phyloP scores from a whole-genome alignment of 305 asterid genomes.

The Fraxinus baroniana region DNA sequence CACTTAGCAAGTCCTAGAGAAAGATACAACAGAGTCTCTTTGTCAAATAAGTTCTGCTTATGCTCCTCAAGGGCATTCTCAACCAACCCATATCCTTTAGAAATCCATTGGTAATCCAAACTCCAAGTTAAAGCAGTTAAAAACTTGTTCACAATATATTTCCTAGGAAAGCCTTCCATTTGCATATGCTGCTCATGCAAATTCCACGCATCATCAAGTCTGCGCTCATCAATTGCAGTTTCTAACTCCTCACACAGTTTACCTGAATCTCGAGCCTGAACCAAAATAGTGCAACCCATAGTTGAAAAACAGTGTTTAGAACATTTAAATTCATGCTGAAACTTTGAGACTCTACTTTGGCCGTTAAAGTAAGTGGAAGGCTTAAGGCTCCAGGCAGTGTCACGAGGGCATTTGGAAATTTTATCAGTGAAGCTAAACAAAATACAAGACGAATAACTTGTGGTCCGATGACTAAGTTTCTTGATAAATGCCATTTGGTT shows the following conservation, averaged over 20 bases:
- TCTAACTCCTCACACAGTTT: constrained; percentile 71
- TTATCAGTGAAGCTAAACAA: constrained; percentile 30
- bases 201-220: constrained; percentile 70
- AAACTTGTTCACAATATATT: constrained; percentile 59
- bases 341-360: constrained; percentile 11
- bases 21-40: constrained; percentile 62
- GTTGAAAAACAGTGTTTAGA: constrained; percentile 47
- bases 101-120: constrained; percentile 51
- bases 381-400: constrained; percentile 23
- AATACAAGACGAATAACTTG: constrained; percentile 20
- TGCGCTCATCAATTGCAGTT: constrained; percentile 48
- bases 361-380: constrained; percentile 23
- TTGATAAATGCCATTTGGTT: constrained; percentile 41
- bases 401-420: constrained; percentile 22
- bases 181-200: constrained; percentile 73
- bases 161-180: constrained; percentile 76
- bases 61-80: constrained; percentile 63
- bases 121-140: constrained; percentile 51
- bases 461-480: constrained; percentile 32
- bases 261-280: constrained; percentile 82
- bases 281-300: constrained; percentile 56
- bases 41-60: constrained; percentile 57
- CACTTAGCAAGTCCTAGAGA: constrained; percentile 72
- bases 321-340: constrained; percentile 20
- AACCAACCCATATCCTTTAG: constrained; percentile 71